These are phyloP conservation scores for Pseudogymnoascus sp. DNA, from an alignment of 2,329 filamentous ascomycete species.

Conservation along the genomic window DNA sequence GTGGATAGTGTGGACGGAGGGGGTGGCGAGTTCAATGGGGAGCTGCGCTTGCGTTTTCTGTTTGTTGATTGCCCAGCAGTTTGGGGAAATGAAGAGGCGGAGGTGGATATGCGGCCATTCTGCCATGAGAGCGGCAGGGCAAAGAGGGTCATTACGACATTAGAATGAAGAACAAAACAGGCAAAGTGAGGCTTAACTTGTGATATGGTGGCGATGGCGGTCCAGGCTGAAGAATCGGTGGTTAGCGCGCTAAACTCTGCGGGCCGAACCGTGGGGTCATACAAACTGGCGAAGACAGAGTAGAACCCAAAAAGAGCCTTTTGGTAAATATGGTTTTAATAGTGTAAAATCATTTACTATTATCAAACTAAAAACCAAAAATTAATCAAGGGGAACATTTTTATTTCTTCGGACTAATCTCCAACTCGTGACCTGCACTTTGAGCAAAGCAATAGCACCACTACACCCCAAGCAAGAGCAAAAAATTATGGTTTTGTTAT, in stretches of 20 bases:
- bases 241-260: neutral
- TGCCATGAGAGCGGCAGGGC: conserved; percentile 21
- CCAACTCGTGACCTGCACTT: neutral
- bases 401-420: neutral
- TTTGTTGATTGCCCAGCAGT: conserved; percentile 15
- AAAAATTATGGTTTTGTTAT: neutral
- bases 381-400: neutral
- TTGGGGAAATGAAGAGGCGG: conserved; percentile 15
- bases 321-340: neutral
- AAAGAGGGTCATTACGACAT: conserved; percentile 23
- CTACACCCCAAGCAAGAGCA: neutral
- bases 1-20: conserved; percentile 15
- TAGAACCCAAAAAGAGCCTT: neutral
- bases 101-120: conserved; percentile 14
- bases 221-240: conserved; percentile 4
- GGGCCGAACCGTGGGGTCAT: neutral
- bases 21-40: conserved; percentile 9
- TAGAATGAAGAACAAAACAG: neutral
- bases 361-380: neutral
- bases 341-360: neutral
- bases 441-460: neutral
- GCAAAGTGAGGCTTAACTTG: neutral
- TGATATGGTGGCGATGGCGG: neutral
- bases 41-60: conserved; percentile 23
- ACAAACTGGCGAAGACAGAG: neutral